Evolutionary conservation across 2,329 filamentous ascomycete species (phyloP).

Genomic region (Talaromyces sp.): DNA sequence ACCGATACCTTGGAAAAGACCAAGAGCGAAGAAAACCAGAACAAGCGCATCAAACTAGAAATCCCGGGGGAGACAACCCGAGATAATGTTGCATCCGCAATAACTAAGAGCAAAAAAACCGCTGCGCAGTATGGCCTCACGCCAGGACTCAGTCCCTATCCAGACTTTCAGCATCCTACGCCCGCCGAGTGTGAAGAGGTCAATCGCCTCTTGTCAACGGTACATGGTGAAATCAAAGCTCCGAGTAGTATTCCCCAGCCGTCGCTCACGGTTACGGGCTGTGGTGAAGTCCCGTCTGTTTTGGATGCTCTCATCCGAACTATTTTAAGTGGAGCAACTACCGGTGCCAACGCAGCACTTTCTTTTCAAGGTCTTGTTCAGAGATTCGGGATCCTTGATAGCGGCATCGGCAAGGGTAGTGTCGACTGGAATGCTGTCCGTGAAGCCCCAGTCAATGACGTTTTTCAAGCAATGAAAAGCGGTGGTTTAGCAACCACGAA

Average conservation of each 20-base stretch:
- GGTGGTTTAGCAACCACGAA: conserved; percentile 71
- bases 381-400: conserved; percentile 59
- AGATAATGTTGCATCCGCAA: background rate
- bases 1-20: background rate
- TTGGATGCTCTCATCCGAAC: conserved; percentile 62
- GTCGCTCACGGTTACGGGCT: conserved; percentile 67
- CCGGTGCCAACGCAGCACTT: conserved; percentile 56
- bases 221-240: conserved; percentile 61
- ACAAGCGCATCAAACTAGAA: conserved; percentile 10
- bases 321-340: conserved; percentile 58
- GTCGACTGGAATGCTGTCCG: conserved; percentile 72
- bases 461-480: conserved; percentile 64
- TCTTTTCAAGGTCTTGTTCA: conserved; percentile 63
- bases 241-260: conserved; percentile 67
- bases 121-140: conserved; percentile 47
- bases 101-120: conserved; percentile 28
- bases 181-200: conserved; percentile 66
- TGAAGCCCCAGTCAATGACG: conserved; percentile 52
- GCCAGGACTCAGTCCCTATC: conserved; percentile 60
- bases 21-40: background rate
- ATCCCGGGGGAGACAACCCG: background rate
- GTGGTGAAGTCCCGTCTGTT: conserved; percentile 62
- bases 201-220: conserved; percentile 57
- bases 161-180: conserved; percentile 62
- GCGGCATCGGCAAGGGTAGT: conserved; percentile 64